Base-by-base conservation (phyloP, 345 rosid species). In the Euclidium syriacum region DNA sequence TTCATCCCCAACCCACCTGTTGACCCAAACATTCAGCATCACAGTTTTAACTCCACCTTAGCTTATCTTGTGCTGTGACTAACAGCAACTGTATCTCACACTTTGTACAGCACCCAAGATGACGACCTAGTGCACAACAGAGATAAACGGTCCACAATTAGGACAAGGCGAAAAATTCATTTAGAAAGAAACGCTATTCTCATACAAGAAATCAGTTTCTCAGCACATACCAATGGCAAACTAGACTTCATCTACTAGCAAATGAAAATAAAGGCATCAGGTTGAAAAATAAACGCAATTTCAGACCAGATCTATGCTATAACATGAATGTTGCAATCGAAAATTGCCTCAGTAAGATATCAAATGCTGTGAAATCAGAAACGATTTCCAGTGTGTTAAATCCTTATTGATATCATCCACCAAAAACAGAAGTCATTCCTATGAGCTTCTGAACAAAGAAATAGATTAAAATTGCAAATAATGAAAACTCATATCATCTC, bases 1-100 rank as follows among this genome's bases (percentile, higher is more conserved):
- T 94, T 84, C 95, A 94, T 90, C 80, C 84, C 87, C 65, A 79
- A 58, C 72, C 88, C 96, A 75, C 88, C 75, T 34, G 75, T 73
- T 24, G 95, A 84, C 58, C 86, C 84, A 80, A 90, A 85, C 97
- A 90, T 90, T 79, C 91, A 83, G 97, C 95, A 90, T 86, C 87
- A 85, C 86, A 83, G 72, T 73, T 60, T 35, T 54, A 75, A 68
- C 64, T 62, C 57, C 72, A n/a, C 75, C 75, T 53, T 10, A 38
- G 63, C 55, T 73, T 65, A 63, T 58, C 72, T 19, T 51, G 41
- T 32, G 38, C 64, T 68, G n/a, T n/a, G 43, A 62, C 56, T 24
- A 72, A 52, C 48, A 68, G 49, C 58, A 62, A 40, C 43, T 29
- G 42, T 50, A 58, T 33, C 54, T 52, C 58, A 39, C 36, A 44